Evolutionary conservation across 106 monocot genomes (phyloP), one percentile per base, ranked within the genome.

Genomic region (Acorus gramineus): DNA sequence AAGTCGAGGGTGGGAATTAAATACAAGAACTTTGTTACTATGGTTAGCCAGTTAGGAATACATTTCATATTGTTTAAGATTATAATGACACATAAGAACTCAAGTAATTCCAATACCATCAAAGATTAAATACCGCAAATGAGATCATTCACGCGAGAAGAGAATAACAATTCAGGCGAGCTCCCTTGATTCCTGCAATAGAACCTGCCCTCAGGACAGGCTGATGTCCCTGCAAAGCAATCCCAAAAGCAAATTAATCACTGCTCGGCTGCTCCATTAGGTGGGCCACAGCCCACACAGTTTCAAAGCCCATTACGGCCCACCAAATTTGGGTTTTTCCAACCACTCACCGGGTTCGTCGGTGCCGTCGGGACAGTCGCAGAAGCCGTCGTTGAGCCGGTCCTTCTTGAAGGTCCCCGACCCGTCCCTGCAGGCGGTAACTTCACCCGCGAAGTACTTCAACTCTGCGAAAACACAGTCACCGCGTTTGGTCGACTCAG

Each of bases 281-380:
- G 28, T 28, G 28, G 28, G 28, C 28, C 28, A 28, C 28, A 28
- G 28, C 28, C 28, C 28, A 28, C 28, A 28, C 28, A 28, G 28
- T 28, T 28, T 28, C 28, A 28, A 28, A 28, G 28, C 28, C 28
- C 28, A 28, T 28, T 28, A 28, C 28, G 28, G 28, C 28, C 28
- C 28, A 28, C 28, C 28, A 28, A 28, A 28, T 28, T 28, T 28
- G 28, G 28, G 28, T 28, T 28, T 28, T 28, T 28, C 52, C 13
- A 14, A 56, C 13, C 5, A 55, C 52, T 46, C 10, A 95, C 95
- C 95, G 10, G 95, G 90, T 59, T 96, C 95, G 14, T 96, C 95
- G 42, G 95, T 96, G 6, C 95, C 95, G 56, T 96, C 95, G 52
- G 84, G 64, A 59, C 90, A 96, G 70, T 96, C 95, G 59, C 95